Conservation (phyloP, 768 basidiomycete species). For the Lenzites betulinus region DNA sequence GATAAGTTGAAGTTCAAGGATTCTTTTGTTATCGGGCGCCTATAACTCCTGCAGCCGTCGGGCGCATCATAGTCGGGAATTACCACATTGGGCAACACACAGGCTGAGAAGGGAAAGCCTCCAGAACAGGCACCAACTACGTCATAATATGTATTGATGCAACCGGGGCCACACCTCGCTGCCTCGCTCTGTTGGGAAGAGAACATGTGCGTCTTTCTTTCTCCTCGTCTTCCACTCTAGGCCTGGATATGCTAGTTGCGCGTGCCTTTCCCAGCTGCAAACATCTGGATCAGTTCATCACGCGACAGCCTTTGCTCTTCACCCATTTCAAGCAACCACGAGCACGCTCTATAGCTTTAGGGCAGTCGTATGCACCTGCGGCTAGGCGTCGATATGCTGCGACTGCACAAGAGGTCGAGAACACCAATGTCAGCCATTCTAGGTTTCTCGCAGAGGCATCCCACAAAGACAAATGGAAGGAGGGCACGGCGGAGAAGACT, state of each 20-base stretch:
- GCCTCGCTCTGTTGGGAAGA: background rate
- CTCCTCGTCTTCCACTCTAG: background rate
- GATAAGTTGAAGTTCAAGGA: too few species aligned
- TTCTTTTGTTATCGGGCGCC: too few species aligned
- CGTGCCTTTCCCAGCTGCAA: background rate
- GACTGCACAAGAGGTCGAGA: conserved; percentile 31
- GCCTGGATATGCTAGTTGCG: background rate
- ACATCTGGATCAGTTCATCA: background rate
- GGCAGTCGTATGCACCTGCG: too few species aligned
- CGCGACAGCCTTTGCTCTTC: too few species aligned
- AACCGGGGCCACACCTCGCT: too few species aligned
- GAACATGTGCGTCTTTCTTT: background rate
- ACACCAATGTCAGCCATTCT: conserved; percentile 43
- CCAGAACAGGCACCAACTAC: too few species aligned
- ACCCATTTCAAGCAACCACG: background rate
- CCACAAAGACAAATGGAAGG: conserved; percentile 36
- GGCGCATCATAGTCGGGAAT: background rate
- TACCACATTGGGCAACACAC: background rate
- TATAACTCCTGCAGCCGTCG: too few species aligned
- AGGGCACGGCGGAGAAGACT: conserved; percentile 9
- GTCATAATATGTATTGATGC: too few species aligned
- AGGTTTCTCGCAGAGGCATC: conserved; percentile 47
- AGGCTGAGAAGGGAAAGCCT: background rate
- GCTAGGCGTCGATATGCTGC: background rate
- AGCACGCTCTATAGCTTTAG: background rate